A percentile compares a stretch with the other conserved stretches of the same genome.
Evolutionary conservation across 2,329 filamentous ascomycete genomes (phyloP).

Genomic region (Fusarium praegraminearum): DNA sequence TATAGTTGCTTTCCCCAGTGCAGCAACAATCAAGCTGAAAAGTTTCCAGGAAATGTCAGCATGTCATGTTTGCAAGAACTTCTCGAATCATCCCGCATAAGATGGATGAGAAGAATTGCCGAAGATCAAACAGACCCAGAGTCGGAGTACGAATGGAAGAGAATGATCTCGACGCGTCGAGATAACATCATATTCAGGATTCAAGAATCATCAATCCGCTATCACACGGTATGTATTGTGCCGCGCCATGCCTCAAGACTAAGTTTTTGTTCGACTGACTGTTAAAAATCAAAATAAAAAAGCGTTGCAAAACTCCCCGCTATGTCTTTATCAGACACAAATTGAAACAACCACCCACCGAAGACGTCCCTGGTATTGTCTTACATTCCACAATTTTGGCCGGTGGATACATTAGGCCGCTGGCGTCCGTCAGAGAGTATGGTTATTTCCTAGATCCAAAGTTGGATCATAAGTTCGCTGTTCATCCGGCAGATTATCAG

Average conservation of each 20-base stretch:
- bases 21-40: background rate
- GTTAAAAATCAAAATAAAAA: background rate
- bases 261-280: background rate
- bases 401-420: too few species aligned
- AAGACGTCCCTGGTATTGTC: rapidly evolving
- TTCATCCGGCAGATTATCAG: background rate
- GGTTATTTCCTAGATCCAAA: background rate
- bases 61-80: background rate
- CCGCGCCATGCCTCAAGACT: background rate
- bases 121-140: too few species aligned
- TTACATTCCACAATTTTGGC: background rate
- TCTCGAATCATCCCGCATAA: background rate
- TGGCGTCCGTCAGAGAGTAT: too few species aligned
- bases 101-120: background rate
- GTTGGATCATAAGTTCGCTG: background rate
- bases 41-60: background rate
- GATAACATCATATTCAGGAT: too few species aligned
- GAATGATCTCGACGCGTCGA: background rate
- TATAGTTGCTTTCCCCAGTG: background rate
- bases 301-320: rapidly evolving
- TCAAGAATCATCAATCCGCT: too few species aligned
- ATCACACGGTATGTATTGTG: background rate
- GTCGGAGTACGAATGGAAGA: background rate
- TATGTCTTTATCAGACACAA: background rate
- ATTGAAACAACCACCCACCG: rapidly evolving